Evolutionary conservation across 306 rosid species (phyloP), one percentile per base, ranked within the genome.

Genomic region (Macrotyloma uniflorum): DNA sequence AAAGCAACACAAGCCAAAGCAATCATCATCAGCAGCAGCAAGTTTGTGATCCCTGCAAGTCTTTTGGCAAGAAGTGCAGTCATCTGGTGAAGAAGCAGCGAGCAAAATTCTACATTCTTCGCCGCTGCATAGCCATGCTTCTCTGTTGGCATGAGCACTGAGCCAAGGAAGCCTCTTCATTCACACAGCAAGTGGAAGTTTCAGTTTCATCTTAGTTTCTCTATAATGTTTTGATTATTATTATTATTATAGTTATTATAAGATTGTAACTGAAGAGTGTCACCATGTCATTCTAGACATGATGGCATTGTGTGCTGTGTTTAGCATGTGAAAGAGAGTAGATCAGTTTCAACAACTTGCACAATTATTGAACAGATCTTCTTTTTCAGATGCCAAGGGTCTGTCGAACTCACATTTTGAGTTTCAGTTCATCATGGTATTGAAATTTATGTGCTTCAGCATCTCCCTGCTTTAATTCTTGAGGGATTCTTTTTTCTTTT

Each of bases 61-160:
- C 93, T 1, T 91, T 91, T 75, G 90, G 90, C n/a, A 75, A 88
- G 64, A 91, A 89, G 82, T 88, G 94, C 68, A 83, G 85, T 58
- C 94, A 84, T 42, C 19, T 89, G 11, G 55, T 81, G 76, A 81
- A 75, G 76, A 59, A 81, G 67, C 80, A 81, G 20, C 20, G 84
- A 40, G 77, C 84, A 4, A 81, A 59, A 58, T 74, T 81, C 72
- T 81, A 81, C 77, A 81, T 81, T 58, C 46, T 81, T 67, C 84
- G 84, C 38, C 84, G 84, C 0, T 81, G 84, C 36, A 15, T 81
- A 18, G 57, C 61, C 8, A 33, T 81, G 84, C 84, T 81, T 81
- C 49, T 81, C 26, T 81, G 84, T 33, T 81, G 80, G 84, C 66
- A 75, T 13, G 80, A 81, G 6, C 46, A 58, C 18, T 68, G 88